Percentiles rank a stretch among this genome's conserved stretches.
Evolutionary conservation across 768 basidiomycete genomes (phyloP).

Genomic region (Dacryopinax primogenitus): DNA sequence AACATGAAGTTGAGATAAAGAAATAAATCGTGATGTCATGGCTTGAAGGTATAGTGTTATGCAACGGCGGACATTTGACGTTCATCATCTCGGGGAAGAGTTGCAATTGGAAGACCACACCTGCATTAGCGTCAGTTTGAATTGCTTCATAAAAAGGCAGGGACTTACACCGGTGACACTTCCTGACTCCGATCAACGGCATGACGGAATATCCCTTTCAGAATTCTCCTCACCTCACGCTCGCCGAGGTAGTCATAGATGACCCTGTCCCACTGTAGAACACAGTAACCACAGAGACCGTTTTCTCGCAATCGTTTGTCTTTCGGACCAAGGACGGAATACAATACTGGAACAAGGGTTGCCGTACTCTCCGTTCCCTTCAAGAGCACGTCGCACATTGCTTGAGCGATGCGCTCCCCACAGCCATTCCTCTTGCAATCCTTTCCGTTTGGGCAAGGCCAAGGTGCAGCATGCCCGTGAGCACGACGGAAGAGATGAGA

Average conservation of each 20-base stretch:
- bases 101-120: background rate
- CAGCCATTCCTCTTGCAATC: background rate
- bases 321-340: background rate
- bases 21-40: background rate
- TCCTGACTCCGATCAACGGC: background rate
- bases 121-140: background rate
- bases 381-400: background rate
- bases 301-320: background rate
- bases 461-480: background rate
- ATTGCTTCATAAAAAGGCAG: background rate
- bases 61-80: background rate
- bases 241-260: background rate
- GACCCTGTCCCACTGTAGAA: background rate
- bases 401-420: background rate
- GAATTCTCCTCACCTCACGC: background rate
- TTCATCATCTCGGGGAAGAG: background rate
- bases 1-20: background rate
- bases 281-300: background rate
- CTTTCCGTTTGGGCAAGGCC: background rate
- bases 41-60: background rate
- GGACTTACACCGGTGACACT: background rate
- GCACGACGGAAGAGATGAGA: slow-evolving; percentile 33
- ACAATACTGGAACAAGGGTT: background rate
- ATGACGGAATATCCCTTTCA: background rate
- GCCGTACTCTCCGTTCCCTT: background rate